Base-by-base conservation (phyloP, 768 basidiomycete species). In the Trichaptum fuscoviolaceum region DNA sequence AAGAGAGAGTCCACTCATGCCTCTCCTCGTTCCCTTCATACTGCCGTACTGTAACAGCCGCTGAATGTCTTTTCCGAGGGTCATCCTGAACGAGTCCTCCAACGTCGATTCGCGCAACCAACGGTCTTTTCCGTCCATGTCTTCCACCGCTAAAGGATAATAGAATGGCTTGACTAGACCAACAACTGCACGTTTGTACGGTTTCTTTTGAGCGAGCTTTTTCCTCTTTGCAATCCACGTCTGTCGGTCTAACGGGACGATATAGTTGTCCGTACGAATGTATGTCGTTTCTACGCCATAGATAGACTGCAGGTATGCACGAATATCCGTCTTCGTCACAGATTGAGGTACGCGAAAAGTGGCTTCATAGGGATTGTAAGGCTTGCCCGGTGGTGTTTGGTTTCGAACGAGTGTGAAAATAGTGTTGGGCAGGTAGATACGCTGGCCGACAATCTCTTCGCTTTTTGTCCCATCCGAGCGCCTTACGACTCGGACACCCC, bases 361-460 rank as follows among this genome's bases (percentile, higher is more conserved):
- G 9, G 95, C 95, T 76, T 95, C 90, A 80, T 90, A 95, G 0
- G 95, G 95, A 68, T 98, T 96, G 82, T 98, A 98, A 0, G 93
- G 82, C 70, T 91, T 80, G 0, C 90, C 92, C 2, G 78, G 76
- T 0, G 84, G 87, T 0, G 93, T 95, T 70, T 89, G 79, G 75
- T 98, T 98, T 25, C 92, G 87, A 58, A 96, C 87, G 66, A 98
- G 82, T 66, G 85, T 84, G 77, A 96, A 89, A 68, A 91, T 76
- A 74, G 90, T 82, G 76, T 98, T 96, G 57, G 95, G 95, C 42
- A 98, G 88, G 79, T 95, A 97, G 25, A 97, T 82, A 69, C 87
- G 87, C 71, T 90, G 87, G 64, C 92, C 95, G 65, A 93, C 84
- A 64, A 94, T 84, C 69, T 83, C 78, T 75, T 72, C 35, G 67